Conservation (phyloP, 1,139 yeast species). For the Trichomonascaceae sp. region DNA sequence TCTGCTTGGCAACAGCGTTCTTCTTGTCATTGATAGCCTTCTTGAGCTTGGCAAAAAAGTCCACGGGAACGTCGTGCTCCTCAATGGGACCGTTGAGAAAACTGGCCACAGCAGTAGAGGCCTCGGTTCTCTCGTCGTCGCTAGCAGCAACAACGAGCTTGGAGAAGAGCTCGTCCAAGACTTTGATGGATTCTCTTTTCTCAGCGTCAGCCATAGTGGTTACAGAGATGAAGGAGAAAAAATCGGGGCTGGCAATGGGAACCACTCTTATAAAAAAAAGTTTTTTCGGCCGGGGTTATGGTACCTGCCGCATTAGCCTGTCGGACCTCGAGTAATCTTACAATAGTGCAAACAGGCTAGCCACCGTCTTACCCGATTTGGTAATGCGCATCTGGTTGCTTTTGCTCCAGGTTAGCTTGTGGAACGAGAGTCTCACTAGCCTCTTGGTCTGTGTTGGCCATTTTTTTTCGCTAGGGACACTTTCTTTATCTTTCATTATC, state of each 20-base stretch:
- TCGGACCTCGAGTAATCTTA: too few species aligned
- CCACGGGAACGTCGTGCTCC: slow-evolving; percentile 95
- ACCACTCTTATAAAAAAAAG: background rate
- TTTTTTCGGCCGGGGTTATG: background rate
- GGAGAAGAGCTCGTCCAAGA: slow-evolving; percentile 85
- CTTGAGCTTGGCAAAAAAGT: slow-evolving; percentile 68
- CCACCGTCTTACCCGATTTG: too few species aligned
- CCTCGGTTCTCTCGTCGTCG: slow-evolving; percentile 64
- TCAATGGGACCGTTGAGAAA: slow-evolving; percentile 94
- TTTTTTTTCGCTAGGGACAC: too few species aligned
- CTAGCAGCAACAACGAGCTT: slow-evolving; percentile 79
- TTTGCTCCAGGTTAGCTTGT: too few species aligned
- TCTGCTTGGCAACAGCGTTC: slow-evolving; percentile 45
- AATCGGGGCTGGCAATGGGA: background rate
- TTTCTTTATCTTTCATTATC: too few species aligned
- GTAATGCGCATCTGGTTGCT: too few species aligned
- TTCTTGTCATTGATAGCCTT: slow-evolving; percentile 73
- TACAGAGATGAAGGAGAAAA: background rate
- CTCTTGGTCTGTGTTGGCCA: too few species aligned
- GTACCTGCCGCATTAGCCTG: too few species aligned
- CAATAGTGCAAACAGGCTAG: too few species aligned
- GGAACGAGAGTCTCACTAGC: too few species aligned
- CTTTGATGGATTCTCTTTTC: slow-evolving; percentile 31
- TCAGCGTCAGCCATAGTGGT: slow-evolving; percentile 13
- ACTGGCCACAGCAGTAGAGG: slow-evolving; percentile 82